Evolutionary conservation across 1,284 basidiomycete genomes (phyloP), one percentile per base, ranked within the genome.

Genomic region (Austropuccinia psidii): DNA sequence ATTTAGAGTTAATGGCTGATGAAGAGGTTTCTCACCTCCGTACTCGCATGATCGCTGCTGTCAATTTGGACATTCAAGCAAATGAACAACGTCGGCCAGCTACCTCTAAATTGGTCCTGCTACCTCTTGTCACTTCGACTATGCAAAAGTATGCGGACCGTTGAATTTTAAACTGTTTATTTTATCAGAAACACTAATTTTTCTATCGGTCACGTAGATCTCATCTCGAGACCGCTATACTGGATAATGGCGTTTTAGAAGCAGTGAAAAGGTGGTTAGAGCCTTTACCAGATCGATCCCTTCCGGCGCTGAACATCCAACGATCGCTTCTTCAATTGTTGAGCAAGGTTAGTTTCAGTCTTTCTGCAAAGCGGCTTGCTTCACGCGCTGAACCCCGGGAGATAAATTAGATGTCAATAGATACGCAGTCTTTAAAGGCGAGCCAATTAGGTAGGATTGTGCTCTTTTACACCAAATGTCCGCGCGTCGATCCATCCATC

Each of bases 301-400:
- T 99, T 5, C 95, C 96, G 0, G 92, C 93, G 2, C 86, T 98
- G 67, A 97, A 95, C 81, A 97, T 98, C 78, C 95, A 98, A 80
- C 88, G 88, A 67, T 90, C 94, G 72, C 88, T 98, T 77, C 94
- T 98, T 81, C 85, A 88, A 50, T 86, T 89, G 66, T 84, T 98
- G 27, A 85, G 85, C 75, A 90, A 89, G 77, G 82, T 83, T 15
- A 41, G 80, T 77, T 33, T 9, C 31, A 41, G 41, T 50, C n/a
- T 8, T 37, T 41, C 15, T n/a, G n/a, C n/a, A n/a, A 19, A 9
- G n/a, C 54, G 6, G 6, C 11, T 39, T 3, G 35, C 11, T 58
- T 11, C 73, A 5, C 27, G 11, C 11, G 17, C 64, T 54, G 24
- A 45, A 13, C 15, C 19, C 24, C 29, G n/a, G n/a, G n/a, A n/a